Base-by-base conservation (phyloP, 208 protist genomes). In the Crithidia expoeki region DNA sequence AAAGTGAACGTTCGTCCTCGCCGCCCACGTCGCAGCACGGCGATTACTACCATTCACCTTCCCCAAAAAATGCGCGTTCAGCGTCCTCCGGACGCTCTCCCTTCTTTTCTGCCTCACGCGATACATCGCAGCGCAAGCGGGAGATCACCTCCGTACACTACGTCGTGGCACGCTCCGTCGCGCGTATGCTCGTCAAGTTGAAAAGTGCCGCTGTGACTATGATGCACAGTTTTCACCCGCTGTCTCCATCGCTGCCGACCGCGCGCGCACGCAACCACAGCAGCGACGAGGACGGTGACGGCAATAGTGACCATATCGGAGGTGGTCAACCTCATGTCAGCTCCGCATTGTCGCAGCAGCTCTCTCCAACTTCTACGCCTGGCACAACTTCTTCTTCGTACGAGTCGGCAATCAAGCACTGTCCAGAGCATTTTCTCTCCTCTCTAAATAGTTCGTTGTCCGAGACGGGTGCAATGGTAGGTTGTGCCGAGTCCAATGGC, bases 191-290 rank as follows among this genome's bases (percentile, higher is more conserved):
- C 36, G 17, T 50, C 42, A 60, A 56, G 9, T 23, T 63, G 25
- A 68, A 68, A 23, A 21, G 1, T 7, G 38, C 40, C 1, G 53
- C 27, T 42, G 32, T 63, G 44, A 25, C 61, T 5, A 36, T 61
- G 0, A 6, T 68, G 0, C 1, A 17, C 52, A 56, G 19, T 53
- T 25, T 62, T 2, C 27, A 68, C 30, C 69, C 69, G 25, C 61
- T 68, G 12, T 68, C 69, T 17, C 61, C 53, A n/a, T 50, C 55
- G 61, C 69, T 52, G 46, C 60, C 60, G 3, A 11, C 60, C 1
- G 28, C 60, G 14, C 32, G 46, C 21, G 2, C 23, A 14, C 12
- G 12, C 36, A 40, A 49, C 27, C 47, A 49, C n/a, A 59, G 5
- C 28, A 21, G 10, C 11, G 28, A 25, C n/a, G 38, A 16, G 1